Evolutionary conservation across 1,139 yeast genomes (phyloP).

Genomic region (Meyerozyma sp.): DNA sequence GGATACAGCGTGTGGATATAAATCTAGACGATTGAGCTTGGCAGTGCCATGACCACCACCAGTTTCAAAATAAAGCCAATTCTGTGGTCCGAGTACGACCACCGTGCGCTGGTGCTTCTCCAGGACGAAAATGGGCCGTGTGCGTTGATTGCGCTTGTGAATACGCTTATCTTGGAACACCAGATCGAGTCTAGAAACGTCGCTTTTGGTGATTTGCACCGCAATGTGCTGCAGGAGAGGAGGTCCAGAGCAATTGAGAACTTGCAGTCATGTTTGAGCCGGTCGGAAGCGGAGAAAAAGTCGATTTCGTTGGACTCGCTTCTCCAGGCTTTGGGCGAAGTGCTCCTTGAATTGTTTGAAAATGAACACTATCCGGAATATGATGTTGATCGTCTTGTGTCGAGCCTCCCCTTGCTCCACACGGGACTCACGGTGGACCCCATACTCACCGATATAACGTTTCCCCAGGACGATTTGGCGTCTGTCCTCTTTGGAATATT

Average conservation of each 20-base stretch:
- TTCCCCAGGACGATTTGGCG: constrained; percentile 37
- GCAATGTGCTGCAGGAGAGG: background rate
- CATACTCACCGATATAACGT: constrained; percentile 54
- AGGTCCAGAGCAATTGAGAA: constrained; percentile 7
- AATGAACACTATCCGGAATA: constrained; percentile 2
- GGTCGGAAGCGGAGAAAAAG: constrained; percentile 14
- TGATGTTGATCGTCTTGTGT: constrained; percentile 34
- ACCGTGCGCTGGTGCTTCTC: constrained; percentile 54
- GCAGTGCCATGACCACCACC: background rate
- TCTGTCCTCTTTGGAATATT: constrained; percentile 34
- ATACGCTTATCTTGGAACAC: constrained; percentile 53
- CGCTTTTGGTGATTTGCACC: background rate
- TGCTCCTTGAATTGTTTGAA: background rate
- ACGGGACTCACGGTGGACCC: constrained; percentile 77
- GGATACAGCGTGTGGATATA: background rate
- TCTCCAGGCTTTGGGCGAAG: constrained; percentile 12
- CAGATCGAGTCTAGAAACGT: constrained; percentile 20
- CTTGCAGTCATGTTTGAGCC: constrained; percentile 23
- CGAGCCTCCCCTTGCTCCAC: constrained; percentile 58
- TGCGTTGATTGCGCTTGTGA: constrained; percentile 77
- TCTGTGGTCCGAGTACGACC: constrained; percentile 21
- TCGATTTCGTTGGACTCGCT: constrained; percentile 25
- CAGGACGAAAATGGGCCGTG: constrained; percentile 89
- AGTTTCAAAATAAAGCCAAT: background rate
- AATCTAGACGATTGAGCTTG: background rate